Percentiles rank a stretch among this genome's conserved stretches.
Conservation (phyloP, 345 rosid species). For the Xanthoceras sorbifolium region DNA sequence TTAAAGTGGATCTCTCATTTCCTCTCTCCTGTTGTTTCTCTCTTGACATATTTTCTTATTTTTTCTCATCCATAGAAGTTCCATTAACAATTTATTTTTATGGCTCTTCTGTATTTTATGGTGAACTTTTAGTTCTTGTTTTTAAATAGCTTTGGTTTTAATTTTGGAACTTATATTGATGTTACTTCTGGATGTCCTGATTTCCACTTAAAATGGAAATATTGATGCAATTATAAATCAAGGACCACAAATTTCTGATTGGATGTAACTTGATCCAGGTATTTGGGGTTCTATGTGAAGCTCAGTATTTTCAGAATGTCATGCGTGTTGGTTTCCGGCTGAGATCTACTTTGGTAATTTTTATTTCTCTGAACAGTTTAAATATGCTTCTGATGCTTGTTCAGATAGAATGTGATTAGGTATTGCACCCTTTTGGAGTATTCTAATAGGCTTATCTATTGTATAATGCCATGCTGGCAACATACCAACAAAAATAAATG, state of each 20-base stretch:
- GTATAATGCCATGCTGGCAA: too few species aligned
- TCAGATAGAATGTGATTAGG: background rate
- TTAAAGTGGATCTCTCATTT: background rate
- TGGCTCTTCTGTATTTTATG: too few species aligned
- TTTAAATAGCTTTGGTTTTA: too few species aligned
- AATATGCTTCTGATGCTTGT: conserved; percentile 10
- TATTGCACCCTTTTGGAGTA: conserved; percentile 8
- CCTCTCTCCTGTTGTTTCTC: background rate
- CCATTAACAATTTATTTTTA: too few species aligned
- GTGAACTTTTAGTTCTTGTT: too few species aligned
- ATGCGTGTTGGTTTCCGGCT: conserved; percentile 87
- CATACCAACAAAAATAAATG: too few species aligned
- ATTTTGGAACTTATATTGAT: background rate
- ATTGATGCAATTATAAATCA: background rate
- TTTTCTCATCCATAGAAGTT: too few species aligned
- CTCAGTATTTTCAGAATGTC: conserved; percentile 79
- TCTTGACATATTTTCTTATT: background rate
- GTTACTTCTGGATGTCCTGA: background rate
- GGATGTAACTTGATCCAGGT: conserved; percentile 48
- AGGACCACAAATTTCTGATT: conserved; percentile 16
- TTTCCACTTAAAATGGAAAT: conserved; percentile 1
- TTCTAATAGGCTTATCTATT: background rate
- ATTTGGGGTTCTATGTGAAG: conserved; percentile 73
- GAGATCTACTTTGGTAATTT: conserved; percentile 85
- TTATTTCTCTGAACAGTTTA: conserved; percentile 15